phyloP scores from a whole-genome alignment of 2,329 filamentous ascomycete genomes.

The Uncinocarpus reesii region DNA sequence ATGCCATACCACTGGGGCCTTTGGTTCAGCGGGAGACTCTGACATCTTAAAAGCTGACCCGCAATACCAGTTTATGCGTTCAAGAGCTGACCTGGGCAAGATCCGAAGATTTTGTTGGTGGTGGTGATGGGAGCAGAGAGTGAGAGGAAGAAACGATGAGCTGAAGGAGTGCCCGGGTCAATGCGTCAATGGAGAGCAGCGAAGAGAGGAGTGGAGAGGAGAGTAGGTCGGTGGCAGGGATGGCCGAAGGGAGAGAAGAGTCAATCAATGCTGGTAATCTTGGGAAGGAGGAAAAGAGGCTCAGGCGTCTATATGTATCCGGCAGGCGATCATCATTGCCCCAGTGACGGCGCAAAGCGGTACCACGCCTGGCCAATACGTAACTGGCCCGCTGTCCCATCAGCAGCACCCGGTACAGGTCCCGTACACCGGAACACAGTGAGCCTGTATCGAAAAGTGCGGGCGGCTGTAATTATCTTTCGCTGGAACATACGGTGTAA shows the following conservation, averaged over 20 bases:
- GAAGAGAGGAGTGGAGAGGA: background rate
- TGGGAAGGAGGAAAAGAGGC: too few species aligned
- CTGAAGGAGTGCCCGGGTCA: background rate
- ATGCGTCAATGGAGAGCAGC: background rate
- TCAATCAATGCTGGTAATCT: too few species aligned
- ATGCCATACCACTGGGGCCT: slow-evolving; percentile 33
- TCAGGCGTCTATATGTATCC: background rate
- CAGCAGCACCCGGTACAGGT: too few species aligned
- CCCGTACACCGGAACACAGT: too few species aligned
- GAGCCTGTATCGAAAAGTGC: too few species aligned
- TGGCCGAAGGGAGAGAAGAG: too few species aligned
- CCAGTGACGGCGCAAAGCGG: too few species aligned
- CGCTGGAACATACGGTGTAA: too few species aligned
- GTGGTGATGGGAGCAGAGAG: background rate
- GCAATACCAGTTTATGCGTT: background rate
- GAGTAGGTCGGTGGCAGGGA: too few species aligned
- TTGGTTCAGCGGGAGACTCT: slow-evolving; percentile 20
- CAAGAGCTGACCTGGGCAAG: background rate
- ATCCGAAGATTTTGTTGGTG: background rate
- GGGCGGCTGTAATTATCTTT: too few species aligned
- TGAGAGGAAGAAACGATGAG: background rate
- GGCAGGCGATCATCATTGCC: background rate
- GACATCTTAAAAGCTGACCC: background rate
- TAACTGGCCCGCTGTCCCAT: too few species aligned
- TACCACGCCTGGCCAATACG: too few species aligned